These are phyloP conservation scores for Botryotinia globosa DNA, from an alignment of 2,329 filamentous ascomycete species.

Conservation along the genomic window DNA sequence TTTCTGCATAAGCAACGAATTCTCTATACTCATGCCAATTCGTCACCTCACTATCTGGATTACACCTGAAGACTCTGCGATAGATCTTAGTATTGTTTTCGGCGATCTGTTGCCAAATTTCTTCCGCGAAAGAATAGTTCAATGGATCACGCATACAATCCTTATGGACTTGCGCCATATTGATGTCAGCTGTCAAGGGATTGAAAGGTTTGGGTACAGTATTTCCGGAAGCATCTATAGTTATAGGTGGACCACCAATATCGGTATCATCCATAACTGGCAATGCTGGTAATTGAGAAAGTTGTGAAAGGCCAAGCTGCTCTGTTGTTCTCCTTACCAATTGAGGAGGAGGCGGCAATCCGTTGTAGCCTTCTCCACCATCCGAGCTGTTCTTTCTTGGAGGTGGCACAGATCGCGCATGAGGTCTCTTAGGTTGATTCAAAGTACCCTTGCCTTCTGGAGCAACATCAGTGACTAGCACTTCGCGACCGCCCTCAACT, in stretches of 20 bases:
- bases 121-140: constrained; percentile 75
- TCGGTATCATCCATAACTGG: constrained; percentile 75
- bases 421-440: constrained; percentile 48
- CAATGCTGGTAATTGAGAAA: constrained; percentile 68
- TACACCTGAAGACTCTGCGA: constrained; percentile 89
- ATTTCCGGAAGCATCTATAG: constrained; percentile 52
- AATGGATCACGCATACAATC: constrained; percentile 95
- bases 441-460: constrained; percentile 63
- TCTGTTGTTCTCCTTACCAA: constrained; percentile 60
- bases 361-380: constrained; percentile 43
- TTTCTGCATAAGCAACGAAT: constrained; percentile 63
- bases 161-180: constrained; percentile 70
- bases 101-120: constrained; percentile 83
- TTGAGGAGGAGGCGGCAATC: constrained; percentile 57
- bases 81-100: constrained; percentile 95
- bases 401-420: constrained; percentile 33
- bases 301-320: constrained; percentile 64
- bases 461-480: constrained; percentile 63
- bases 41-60: constrained; percentile 91
- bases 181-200: constrained; percentile 64
- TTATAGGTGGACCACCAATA: constrained; percentile 70
- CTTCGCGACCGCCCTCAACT: constrained; percentile 64
- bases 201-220: constrained; percentile 47
- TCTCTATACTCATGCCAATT: constrained; percentile 82
- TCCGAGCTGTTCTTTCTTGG: constrained; percentile 25